Evolutionary conservation across 805 yeast species (phyloP).

Genomic region (Candida piceae): DNA sequence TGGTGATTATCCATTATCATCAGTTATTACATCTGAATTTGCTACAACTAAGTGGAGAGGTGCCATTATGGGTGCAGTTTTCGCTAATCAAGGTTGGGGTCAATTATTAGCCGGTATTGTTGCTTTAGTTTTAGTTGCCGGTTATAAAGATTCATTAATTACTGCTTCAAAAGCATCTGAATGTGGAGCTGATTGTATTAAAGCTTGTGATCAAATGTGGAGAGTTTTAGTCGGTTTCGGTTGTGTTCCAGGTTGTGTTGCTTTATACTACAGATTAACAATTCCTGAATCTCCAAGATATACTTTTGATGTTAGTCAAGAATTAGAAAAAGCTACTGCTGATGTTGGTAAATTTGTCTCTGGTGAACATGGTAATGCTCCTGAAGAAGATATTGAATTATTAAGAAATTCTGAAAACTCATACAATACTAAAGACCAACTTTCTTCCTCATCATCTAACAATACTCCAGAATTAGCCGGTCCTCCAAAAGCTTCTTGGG

Average conservation of each 20-base stretch:
- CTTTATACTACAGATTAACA: conserved; percentile 86
- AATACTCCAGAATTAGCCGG: conserved; percentile 28
- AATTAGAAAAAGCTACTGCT: conserved; percentile 51
- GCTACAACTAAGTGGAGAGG: conserved; percentile 97
- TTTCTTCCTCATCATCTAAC: conserved; percentile 23
- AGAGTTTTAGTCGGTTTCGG: conserved; percentile 87
- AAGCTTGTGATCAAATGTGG: conserved; percentile 92
- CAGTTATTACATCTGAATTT: conserved; percentile 90
- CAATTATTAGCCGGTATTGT: conserved; percentile 85
- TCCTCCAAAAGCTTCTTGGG: conserved; percentile 79
- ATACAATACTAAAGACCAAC: neutral
- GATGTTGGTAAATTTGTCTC: conserved; percentile 47
- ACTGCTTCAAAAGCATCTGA: conserved; percentile 48
- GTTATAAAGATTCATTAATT: conserved; percentile 59
- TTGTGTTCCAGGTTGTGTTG: conserved; percentile 80
- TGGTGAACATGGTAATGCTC: conserved; percentile 50
- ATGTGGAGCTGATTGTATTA: conserved; percentile 64
- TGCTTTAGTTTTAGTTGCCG: conserved; percentile 71
- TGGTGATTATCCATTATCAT: conserved; percentile 93
- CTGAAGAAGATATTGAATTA: conserved; percentile 36
- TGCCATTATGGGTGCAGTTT: conserved; percentile 94
- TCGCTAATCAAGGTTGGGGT: conserved; percentile 97
- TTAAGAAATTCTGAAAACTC: conserved; percentile 42
- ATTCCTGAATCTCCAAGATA: conserved; percentile 95
- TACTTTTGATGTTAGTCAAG: conserved; percentile 67